Percentiles rank a stretch among this genome's conserved stretches.
Evolutionary conservation across 257 asterid genomes (phyloP).

Genomic region (Fraxinus excelsior): DNA sequence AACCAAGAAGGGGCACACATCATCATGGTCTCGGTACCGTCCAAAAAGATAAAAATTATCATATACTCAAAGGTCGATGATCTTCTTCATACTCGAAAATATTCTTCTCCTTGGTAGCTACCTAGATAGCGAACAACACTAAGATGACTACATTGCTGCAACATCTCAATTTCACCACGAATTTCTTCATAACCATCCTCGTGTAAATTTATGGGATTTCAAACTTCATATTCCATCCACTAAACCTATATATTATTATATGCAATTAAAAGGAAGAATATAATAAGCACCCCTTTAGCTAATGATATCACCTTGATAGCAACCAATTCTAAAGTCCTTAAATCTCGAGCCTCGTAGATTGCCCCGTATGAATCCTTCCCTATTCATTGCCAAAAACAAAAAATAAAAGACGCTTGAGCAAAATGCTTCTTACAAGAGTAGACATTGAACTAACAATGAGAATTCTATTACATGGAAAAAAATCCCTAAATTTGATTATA

Average conservation of each 20-base stretch:
- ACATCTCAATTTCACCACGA: constrained; percentile 48
- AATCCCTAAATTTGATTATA: too few relatives aligned
- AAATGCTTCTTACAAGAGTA: too few relatives aligned
- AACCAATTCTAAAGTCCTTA: constrained; percentile 84
- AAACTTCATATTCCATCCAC: constrained; percentile 6
- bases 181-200: constrained; percentile 99
- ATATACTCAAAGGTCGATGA: constrained; percentile 16
- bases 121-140: constrained; percentile 98
- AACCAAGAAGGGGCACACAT: background rate
- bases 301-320: constrained; percentile 96
- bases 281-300: constrained; percentile 75
- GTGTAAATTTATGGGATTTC: constrained; percentile 39
- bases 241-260: constrained; percentile 7
- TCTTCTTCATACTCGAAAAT: constrained; percentile 73
- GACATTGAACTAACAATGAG: too few relatives aligned
- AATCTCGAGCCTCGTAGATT: constrained; percentile 92
- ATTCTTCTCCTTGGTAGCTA: constrained; percentile 97
- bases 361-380: constrained; percentile 98
- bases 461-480: too few relatives aligned
- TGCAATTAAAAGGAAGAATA: background rate
- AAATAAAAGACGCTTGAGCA: too few relatives aligned
- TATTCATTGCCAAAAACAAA: constrained; percentile 33
- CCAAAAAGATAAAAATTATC: constrained; percentile 10
- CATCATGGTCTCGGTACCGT: constrained; percentile 6
- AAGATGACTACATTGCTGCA: constrained; percentile 97